Evolutionary conservation across 768 basidiomycete genomes (phyloP).

Genomic region (Termitomyces sp.): DNA sequence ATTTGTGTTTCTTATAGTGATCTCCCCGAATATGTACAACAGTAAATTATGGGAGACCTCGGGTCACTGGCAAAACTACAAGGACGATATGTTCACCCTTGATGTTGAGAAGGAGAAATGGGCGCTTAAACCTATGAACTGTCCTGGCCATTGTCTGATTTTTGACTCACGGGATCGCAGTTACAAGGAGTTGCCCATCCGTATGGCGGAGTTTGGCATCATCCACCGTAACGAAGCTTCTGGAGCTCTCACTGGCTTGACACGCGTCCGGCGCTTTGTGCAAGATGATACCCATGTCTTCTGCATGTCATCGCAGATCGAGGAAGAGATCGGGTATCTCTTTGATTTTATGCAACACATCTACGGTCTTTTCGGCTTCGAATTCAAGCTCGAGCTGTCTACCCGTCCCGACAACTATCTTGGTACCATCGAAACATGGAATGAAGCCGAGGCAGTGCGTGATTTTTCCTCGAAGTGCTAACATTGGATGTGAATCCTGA

Average conservation of each 20-base stretch:
- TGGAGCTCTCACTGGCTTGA: slow-evolving; percentile 89
- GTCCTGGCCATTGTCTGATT: slow-evolving; percentile 93
- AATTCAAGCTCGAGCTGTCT: slow-evolving; percentile 90
- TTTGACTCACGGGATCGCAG: slow-evolving; percentile 92
- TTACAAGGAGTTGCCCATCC: slow-evolving; percentile 93
- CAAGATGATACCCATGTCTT: slow-evolving; percentile 99
- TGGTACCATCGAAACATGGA: slow-evolving; percentile 87
- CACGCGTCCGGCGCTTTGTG: slow-evolving; percentile 89
- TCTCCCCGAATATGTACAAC: slow-evolving; percentile 97
- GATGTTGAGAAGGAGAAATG: slow-evolving; percentile 95
- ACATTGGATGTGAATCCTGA: background rate
- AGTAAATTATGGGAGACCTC: slow-evolving; percentile 97
- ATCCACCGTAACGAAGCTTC: slow-evolving; percentile 96
- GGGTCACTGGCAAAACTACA: slow-evolving; percentile 97
- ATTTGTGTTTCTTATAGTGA: slow-evolving; percentile 51
- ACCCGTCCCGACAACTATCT: slow-evolving; percentile 95
- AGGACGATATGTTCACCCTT: slow-evolving; percentile 95
- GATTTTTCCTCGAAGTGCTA: background rate
- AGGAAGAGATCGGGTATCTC: slow-evolving; percentile 75
- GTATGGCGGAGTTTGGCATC: slow-evolving; percentile 98
- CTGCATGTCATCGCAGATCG: slow-evolving; percentile 94
- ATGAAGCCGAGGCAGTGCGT: slow-evolving; percentile 75
- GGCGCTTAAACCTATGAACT: slow-evolving; percentile 99
- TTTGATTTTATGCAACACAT: slow-evolving; percentile 96
- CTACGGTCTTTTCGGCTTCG: slow-evolving; percentile 93